A percentile compares a stretch with the other conserved stretches of the same genome.
phyloP scores from a whole-genome alignment of 1,284 basidiomycete genomes.

The Sporisorium reilianum region DNA sequence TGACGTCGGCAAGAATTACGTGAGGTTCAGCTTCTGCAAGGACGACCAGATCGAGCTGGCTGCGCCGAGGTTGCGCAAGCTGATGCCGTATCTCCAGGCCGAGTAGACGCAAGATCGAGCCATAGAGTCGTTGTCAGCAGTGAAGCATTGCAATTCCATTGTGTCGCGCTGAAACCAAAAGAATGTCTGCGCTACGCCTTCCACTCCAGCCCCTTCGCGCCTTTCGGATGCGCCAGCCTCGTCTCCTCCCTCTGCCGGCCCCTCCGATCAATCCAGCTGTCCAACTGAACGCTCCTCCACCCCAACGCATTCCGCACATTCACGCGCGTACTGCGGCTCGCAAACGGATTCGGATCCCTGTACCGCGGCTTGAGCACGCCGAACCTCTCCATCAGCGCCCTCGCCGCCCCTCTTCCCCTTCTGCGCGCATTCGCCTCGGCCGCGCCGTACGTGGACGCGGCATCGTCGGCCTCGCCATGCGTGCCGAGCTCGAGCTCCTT shows the following conservation, averaged over 20 bases:
- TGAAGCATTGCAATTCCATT: no score
- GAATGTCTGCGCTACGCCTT: constrained; percentile 9
- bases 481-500: constrained; percentile 25
- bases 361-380: constrained; percentile 25
- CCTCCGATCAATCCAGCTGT: constrained; percentile 50
- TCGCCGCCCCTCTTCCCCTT: neutral
- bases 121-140: no score
- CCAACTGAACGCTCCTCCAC: constrained; percentile 40
- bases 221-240: constrained; percentile 19
- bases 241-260: neutral
- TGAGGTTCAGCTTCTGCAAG: constrained; percentile 67
- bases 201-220: constrained; percentile 2
- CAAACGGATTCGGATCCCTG: constrained; percentile 59
- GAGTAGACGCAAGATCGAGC: neutral
- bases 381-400: constrained; percentile 13
- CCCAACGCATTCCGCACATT: constrained; percentile 48
- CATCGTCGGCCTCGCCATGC: constrained; percentile 16
- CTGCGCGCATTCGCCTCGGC: constrained; percentile 6
- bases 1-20: constrained; percentile 54
- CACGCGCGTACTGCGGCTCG: constrained; percentile 14
- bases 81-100: constrained; percentile 34
- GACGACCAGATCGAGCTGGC: constrained; percentile 62
- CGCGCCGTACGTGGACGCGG: constrained; percentile 16
- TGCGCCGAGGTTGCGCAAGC: constrained; percentile 51
- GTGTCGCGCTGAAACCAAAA: no score